Base-by-base conservation (phyloP, 768 basidiomycete species). In the Phlebiopsis gigantea region DNA sequence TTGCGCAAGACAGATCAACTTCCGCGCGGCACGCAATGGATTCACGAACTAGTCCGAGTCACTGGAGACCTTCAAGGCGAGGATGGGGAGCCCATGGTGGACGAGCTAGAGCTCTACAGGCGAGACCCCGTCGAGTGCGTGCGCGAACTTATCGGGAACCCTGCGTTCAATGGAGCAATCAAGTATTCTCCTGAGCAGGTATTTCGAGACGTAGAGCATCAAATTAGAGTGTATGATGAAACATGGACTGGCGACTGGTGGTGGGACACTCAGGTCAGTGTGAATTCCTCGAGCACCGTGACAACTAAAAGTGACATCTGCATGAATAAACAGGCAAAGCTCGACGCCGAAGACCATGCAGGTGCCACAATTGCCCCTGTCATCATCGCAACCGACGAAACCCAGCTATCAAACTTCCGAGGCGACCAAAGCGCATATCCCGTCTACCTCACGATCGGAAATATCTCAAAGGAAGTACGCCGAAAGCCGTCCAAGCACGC, bases 211-310 rank as follows among this genome's bases (percentile, higher is more conserved):
- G 53, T 30, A 0, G 63, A 66, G 4, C 30, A 63, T 12, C 65
- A 46, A 2, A 44, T 55, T 0, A 56, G 69, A 0, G 15, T 76
- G 0, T 77, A 67, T 55, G 46, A 58, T 51, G 75, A 80, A 44
- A 74, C 79, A 72, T 66, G 75, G 45, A 77, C 77, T 0, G 75
- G 71, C 0, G 68, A 72, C 45, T 81, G 79, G 79, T 80, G 79
- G 79, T 79, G 76, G 76, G 48, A 56, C 3, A 73, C 68, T 0
- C 79, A 81, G 68, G 78, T 79, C 53, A 42, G 71, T 21, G 14
- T 21, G 17, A 5, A 45, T 4, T 43, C 39, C 4, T 48, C 45
- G 19, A 41, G n/a, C n/a, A n/a, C n/a, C n/a, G n/a, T 39, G 21
- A 5, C 9, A 45, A 57, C 53, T 31, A 57, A 62, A 34, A 56